phyloP scores from a whole-genome alignment of 768 basidiomycete species.

The Agaricus bisporus region DNA sequence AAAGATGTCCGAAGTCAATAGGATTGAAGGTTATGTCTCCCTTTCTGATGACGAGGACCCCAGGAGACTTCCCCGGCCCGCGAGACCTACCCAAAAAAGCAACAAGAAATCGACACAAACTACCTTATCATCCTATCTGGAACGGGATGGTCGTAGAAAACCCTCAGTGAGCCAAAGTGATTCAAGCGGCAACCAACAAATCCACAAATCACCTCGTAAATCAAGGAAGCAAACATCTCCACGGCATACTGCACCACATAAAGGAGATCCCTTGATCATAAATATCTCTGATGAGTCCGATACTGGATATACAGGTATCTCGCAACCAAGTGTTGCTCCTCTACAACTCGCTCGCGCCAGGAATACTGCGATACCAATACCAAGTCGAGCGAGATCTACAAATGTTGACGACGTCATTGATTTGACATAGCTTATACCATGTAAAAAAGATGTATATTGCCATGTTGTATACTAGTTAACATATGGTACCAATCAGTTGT shows the following conservation, averaged over 20 bases:
- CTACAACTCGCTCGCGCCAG: slow-evolving; percentile 5
- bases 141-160: neutral
- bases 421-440: slow-evolving; percentile 3
- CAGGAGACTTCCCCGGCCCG: neutral
- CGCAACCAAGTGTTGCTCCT: neutral
- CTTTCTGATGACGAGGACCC: slow-evolving; percentile 1
- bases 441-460: neutral
- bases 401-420: neutral
- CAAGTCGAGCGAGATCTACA: neutral
- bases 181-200: neutral
- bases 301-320: neutral
- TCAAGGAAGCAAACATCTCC: slow-evolving; percentile 10
- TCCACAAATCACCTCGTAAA: slow-evolving; percentile 13
- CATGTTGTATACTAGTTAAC: slow-evolving; percentile 1
- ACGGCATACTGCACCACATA: neutral
- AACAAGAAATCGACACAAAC: neutral
- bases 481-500: neutral
- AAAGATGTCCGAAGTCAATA: neutral
- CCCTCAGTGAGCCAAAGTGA: neutral
- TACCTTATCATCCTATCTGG: neutral
- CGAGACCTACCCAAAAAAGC: neutral
- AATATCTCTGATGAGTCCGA: neutral
- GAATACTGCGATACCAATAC: neutral
- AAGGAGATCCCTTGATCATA: neutral
- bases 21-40: slow-evolving; percentile 1